Evolutionary conservation across 345 rosid species (phyloP).

Genomic region (Arabidopsis thaliana): DNA sequence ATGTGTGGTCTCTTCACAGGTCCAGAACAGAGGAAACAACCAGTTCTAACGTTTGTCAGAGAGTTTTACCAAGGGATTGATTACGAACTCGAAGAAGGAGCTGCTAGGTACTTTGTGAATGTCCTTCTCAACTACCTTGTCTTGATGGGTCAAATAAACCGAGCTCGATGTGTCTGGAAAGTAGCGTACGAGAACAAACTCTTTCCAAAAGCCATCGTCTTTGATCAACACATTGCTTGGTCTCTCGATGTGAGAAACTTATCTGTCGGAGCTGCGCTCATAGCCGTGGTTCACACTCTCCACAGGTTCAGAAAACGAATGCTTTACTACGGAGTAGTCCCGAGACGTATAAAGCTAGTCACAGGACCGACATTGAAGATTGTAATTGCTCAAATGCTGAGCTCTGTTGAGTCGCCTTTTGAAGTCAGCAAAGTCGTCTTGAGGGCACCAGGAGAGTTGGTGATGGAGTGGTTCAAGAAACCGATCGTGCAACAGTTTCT

Average conservation of each 20-base stretch:
- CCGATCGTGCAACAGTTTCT: conserved; percentile 98
- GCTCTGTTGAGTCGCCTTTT: conserved; percentile 92
- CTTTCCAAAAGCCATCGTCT: conserved; percentile 95
- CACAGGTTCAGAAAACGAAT: conserved; percentile 95
- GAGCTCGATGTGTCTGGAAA: conserved; percentile 97
- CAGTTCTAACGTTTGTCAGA: conserved; percentile 82
- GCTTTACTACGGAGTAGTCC: conserved; percentile 93
- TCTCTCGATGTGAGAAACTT: conserved; percentile 93
- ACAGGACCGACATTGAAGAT: conserved; percentile 96
- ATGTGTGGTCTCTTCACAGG: conserved; percentile 96
- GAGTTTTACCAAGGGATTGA: conserved; percentile 93
- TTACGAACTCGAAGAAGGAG: conserved; percentile 94
- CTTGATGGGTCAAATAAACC: conserved; percentile 93
- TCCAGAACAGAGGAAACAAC: conserved; percentile 90
- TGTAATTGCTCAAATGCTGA: conserved; percentile 88
- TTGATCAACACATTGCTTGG: conserved; percentile 98
- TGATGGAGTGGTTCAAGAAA: conserved; percentile 98
- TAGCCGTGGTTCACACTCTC: conserved; percentile 94
- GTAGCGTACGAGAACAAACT: conserved; percentile 97
- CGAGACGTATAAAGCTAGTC: conserved; percentile 92
- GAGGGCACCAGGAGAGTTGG: conserved; percentile 87
- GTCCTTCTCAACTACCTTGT: conserved; percentile 96
- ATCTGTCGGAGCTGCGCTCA: conserved; percentile 95
- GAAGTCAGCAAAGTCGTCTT: conserved; percentile 95
- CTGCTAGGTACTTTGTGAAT: conserved; percentile 88